Conservation (phyloP, 805 yeast genomes). For the Lipomyces sp. region DNA sequence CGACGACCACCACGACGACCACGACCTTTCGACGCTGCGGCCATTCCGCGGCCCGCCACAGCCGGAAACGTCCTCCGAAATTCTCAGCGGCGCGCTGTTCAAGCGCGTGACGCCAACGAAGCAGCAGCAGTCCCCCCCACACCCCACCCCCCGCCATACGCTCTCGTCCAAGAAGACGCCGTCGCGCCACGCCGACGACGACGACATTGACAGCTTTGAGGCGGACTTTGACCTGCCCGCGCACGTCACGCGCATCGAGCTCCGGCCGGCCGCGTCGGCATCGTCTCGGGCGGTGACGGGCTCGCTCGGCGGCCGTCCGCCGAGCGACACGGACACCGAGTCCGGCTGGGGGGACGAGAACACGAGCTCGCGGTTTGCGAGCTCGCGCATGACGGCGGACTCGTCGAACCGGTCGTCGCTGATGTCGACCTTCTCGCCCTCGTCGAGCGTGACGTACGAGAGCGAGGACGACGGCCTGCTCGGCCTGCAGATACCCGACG, state of each 20-base stretch:
- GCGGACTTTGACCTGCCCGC: constrained; percentile 23
- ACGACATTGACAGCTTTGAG: too few relatives aligned
- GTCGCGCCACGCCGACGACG: constrained; percentile 4
- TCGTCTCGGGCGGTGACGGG: too few relatives aligned
- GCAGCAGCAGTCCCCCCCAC: background rate
- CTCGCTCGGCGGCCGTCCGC: constrained; percentile 12
- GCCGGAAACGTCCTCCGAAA: background rate
- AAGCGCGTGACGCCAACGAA: background rate
- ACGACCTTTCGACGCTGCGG: background rate
- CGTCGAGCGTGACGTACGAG: constrained; percentile 27
- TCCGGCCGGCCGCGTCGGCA: background rate
- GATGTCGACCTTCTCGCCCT: constrained; percentile 24
- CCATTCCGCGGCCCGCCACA: background rate
- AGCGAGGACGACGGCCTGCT: constrained; percentile 25
- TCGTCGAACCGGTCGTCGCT: constrained; percentile 22
- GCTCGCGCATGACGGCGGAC: constrained; percentile 16
- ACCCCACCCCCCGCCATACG: background rate
- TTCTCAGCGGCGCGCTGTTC: constrained; percentile 9
- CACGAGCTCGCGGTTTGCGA: constrained; percentile 17
- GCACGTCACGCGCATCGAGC: background rate
- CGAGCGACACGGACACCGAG: constrained; percentile 12
- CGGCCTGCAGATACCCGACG: constrained; percentile 24
- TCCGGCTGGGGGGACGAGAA: constrained; percentile 27
- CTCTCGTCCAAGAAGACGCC: background rate
- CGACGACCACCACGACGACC: background rate